phyloP scores from a whole-genome alignment of 2,329 filamentous ascomycete genomes.

The Colletotrichum liriopes region DNA sequence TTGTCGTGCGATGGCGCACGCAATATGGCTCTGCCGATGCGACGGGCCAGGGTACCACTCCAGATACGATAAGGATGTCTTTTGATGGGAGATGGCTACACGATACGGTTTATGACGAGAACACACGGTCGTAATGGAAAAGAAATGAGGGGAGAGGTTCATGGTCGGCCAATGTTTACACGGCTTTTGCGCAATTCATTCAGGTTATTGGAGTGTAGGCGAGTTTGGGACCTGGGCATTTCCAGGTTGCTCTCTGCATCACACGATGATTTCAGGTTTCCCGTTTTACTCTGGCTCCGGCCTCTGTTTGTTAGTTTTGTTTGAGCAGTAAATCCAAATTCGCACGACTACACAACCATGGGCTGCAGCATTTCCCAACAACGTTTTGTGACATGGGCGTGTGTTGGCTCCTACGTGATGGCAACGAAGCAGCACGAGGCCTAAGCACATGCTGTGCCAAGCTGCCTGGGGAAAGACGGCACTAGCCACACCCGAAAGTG shows the following conservation, averaged over 20 bases:
- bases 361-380: neutral
- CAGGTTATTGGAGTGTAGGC: conserved; percentile 42
- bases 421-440: neutral
- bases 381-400: neutral
- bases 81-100: conserved; percentile 18
- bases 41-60: conserved; percentile 36
- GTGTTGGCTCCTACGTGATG: neutral
- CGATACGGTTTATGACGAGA: conserved; percentile 15
- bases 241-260: conserved; percentile 35
- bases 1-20: conserved; percentile 2
- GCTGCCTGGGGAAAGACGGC: conserved; percentile 6
- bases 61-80: conserved; percentile 27
- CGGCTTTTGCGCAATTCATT: conserved; percentile 36
- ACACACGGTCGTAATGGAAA: conserved; percentile 34
- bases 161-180: conserved; percentile 37
- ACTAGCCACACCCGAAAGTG: conserved; percentile 40
- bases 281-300: conserved; percentile 31
- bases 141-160: conserved; percentile 25
- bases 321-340: conserved; percentile 37
- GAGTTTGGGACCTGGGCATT: conserved; percentile 36
- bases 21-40: conserved; percentile 27
- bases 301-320: conserved; percentile 36
- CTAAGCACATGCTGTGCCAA: conserved; percentile 36
- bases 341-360: conserved; percentile 20
- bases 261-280: conserved; percentile 42